Evolutionary conservation across 1,139 yeast species (phyloP), one percentile per base, ranked within the genome.

Genomic region (Scheffersomyces cryptocercus): DNA sequence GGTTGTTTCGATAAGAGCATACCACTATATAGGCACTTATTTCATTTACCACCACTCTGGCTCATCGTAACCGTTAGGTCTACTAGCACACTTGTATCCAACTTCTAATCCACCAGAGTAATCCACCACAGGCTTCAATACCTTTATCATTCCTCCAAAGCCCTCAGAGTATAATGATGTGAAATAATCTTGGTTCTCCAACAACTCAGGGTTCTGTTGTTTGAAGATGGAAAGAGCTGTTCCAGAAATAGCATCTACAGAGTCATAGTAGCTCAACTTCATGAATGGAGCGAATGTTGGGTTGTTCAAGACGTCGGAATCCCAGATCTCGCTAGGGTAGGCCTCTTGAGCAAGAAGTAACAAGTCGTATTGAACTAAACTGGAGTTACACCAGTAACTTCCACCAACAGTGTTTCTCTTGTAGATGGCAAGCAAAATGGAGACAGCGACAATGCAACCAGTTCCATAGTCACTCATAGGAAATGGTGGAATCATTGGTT

Each of bases 401-500:
- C 70, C 70, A 12, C 70, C 70, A 15, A 45, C 12, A 12, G 47
- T 48, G 16, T 63, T 59, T 33, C 70, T 52, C 42, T 59, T 51
- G 42, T 58, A 56, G 10, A 65, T 45, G 7, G 64, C 69, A 37
- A 52, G 46, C 39, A 65, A 48, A 24, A 62, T 59, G 14, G 66
- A 64, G 48, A 61, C 60, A 8, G 67, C 66, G 28, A 62, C 70
- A 51, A 63, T 52, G 48, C 67, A 64, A 3, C 68, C 70, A 28
- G 67, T 62, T 16, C 67, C 68, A 45, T 64, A 65, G 46, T 65
- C 70, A 46, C 65, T 58, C 66, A 61, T 65, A 26, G 70, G 70
- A 46, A 65, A 65, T 5, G 68, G 67, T 10, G 70, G 70, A 35
- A 65, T 54, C 54, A 64, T 54, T 24, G 70, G 70, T 45, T 62